These are phyloP conservation scores for Micromonas pusilla DNA, from an alignment of 139 green algal genomes.

Conservation along the genomic window DNA sequence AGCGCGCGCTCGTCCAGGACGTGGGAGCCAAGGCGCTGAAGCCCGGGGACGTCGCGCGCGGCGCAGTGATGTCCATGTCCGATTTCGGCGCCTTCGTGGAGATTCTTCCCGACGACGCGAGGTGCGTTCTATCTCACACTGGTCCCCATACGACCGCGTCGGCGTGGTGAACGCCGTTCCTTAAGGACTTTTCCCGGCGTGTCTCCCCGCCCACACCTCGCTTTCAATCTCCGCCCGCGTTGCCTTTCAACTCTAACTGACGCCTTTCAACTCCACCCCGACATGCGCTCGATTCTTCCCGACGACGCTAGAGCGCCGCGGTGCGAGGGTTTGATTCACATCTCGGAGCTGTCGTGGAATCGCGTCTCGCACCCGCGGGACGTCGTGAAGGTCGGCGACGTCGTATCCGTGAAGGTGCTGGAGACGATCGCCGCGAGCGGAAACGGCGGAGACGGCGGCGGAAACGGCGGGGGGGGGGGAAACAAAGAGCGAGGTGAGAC, in stretches of 20 bases:
- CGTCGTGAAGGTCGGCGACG: conserved; percentile 30
- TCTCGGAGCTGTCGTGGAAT: conserved; percentile 53
- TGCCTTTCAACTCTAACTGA: too few relatives aligned
- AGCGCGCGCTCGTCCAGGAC: conserved; percentile 44
- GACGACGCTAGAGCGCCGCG: neutral
- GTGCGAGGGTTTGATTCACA: conserved; percentile 45
- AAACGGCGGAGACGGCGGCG: too few relatives aligned
- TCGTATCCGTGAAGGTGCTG: conserved; percentile 31
- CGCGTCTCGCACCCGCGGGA: conserved; percentile 29
- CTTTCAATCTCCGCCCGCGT: too few relatives aligned
- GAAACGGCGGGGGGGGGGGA: too few relatives aligned
- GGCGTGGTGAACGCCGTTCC: too few relatives aligned
- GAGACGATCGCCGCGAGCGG: too few relatives aligned
- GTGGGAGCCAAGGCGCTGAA: conserved; percentile 32
- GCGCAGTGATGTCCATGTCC: conserved; percentile 35
- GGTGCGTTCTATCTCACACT: neutral
- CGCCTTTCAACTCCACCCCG: too few relatives aligned
- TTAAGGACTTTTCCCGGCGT: too few relatives aligned
- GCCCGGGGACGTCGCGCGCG: conserved; percentile 38
- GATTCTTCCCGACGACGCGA: conserved; percentile 30
- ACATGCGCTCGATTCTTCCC: conserved; percentile 29
- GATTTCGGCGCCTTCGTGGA: conserved; percentile 55
- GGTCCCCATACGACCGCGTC: neutral
- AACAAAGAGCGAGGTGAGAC: too few relatives aligned
- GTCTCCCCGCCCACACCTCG: too few relatives aligned